These are phyloP conservation scores for Mycena maculata DNA, from an alignment of 768 basidiomycete genomes.

Conservation along the genomic window DNA sequence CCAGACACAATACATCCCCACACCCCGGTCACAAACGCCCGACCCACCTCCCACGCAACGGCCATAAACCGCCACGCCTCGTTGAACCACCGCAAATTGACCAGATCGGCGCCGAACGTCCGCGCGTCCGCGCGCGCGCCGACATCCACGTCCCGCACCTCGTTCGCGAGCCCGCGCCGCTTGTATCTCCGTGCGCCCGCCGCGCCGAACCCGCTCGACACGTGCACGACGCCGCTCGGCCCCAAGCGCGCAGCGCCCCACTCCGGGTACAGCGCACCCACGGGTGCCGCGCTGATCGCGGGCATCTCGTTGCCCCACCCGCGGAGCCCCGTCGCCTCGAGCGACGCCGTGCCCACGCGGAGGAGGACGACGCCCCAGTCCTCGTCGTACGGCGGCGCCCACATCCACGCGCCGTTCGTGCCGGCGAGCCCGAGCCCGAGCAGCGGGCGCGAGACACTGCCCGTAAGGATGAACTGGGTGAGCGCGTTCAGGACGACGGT, in stretches of 20 bases:
- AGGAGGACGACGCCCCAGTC: constrained; percentile 68
- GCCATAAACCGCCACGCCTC: constrained; percentile 43
- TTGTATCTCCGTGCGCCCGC: constrained; percentile 31
- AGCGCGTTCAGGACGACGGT: constrained; percentile 71
- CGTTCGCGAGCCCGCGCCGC: constrained; percentile 60
- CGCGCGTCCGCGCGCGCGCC: constrained; percentile 51
- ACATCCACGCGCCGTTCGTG: constrained; percentile 41
- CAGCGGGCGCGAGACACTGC: constrained; percentile 68
- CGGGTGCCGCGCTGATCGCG: constrained; percentile 49
- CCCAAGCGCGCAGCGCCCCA: constrained; percentile 53
- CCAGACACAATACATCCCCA: constrained; percentile 22
- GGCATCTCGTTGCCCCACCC: constrained; percentile 83
- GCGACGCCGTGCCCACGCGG: constrained; percentile 77
- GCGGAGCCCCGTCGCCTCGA: constrained; percentile 78
- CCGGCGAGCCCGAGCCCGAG: constrained; percentile 58
- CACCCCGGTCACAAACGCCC: constrained; percentile 13
- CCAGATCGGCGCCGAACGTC: constrained; percentile 52
- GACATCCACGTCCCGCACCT: constrained; percentile 58
- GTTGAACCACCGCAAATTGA: constrained; percentile 43
- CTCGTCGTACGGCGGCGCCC: constrained; percentile 38
- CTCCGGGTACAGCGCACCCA: constrained; percentile 32
- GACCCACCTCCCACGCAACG: constrained; percentile 24
- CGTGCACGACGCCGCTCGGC: constrained; percentile 51
- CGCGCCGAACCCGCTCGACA: constrained; percentile 28
- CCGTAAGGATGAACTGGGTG: constrained; percentile 74